phyloP scores from a whole-genome alignment of 148 eudicot genomes.

The Rhododendron ferrugineum region DNA sequence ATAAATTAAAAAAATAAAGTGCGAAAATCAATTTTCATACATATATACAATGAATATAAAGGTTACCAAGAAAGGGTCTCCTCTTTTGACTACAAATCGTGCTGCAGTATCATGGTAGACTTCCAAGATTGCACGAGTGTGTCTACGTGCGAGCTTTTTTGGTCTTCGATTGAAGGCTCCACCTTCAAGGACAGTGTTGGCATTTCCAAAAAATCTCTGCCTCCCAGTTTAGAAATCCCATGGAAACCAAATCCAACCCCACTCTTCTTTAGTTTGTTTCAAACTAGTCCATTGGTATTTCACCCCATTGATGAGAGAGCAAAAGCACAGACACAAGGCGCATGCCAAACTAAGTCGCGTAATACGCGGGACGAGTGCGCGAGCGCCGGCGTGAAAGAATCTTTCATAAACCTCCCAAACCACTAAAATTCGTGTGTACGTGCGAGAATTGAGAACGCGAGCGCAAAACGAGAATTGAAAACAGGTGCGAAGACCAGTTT shows the following conservation, averaged over 20 bases:
- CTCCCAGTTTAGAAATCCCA: constrained; percentile 6
- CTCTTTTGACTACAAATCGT: constrained; percentile 16
- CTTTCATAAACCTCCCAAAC: too few species aligned
- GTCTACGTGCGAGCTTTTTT: constrained; percentile 9
- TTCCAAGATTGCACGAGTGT: constrained; percentile 37
- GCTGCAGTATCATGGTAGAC: neutral
- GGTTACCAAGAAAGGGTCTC: constrained; percentile 3
- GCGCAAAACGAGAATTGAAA: too few species aligned
- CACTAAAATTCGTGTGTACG: neutral
- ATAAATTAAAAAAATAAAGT: too few species aligned
- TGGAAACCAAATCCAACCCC: neutral
- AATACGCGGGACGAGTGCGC: neutral
- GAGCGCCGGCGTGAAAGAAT: neutral
- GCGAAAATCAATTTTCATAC: too few species aligned
- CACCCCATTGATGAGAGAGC: neutral
- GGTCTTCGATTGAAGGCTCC: constrained; percentile 8
- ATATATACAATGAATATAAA: neutral
- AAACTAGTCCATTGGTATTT: neutral
- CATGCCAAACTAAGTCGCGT: neutral
- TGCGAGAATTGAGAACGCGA: neutral
- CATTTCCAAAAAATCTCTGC: constrained; percentile 7
- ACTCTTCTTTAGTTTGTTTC: neutral
- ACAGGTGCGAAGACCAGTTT: neutral
- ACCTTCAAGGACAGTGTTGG: neutral
- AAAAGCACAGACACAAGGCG: neutral